These are phyloP conservation scores for Stellera chamaejasme DNA, from an alignment of 345 rosid species.

Conservation along the genomic window DNA sequence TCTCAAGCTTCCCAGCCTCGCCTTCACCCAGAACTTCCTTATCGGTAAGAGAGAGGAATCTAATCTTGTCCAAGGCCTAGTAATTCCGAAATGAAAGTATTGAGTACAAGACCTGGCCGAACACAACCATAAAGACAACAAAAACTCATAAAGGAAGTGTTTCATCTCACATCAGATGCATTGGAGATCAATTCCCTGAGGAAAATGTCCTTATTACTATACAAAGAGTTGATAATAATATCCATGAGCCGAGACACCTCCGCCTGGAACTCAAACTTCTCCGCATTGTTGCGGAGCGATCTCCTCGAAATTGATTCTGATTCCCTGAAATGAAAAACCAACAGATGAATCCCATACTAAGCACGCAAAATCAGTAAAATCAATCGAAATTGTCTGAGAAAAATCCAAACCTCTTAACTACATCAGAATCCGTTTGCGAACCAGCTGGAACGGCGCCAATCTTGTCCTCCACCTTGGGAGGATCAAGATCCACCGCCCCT, in stretches of 20 bases:
- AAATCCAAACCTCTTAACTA: conserved; percentile 57
- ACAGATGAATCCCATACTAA: neutral
- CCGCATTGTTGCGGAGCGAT: conserved; percentile 71
- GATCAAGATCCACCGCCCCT: conserved; percentile 65
- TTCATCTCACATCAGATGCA: conserved; percentile 83
- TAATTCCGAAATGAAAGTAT: conserved; percentile 7
- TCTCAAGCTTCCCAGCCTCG: conserved; percentile 83
- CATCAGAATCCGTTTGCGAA: conserved; percentile 91
- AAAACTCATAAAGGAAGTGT: neutral
- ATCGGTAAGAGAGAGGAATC: conserved; percentile 91
- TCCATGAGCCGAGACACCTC: conserved; percentile 99
- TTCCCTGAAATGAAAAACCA: conserved; percentile 44
- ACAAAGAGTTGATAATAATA: conserved; percentile 90
- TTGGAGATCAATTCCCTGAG: conserved; percentile 94
- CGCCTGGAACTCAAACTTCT: conserved; percentile 97
- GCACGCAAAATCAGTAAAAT: neutral
- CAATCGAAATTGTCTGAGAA: neutral
- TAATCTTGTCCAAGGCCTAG: conserved; percentile 91
- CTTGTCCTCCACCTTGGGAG: conserved; percentile 92
- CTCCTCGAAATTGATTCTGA: conserved; percentile 88
- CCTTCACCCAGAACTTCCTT: conserved; percentile 95
- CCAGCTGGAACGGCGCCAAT: conserved; percentile 90
- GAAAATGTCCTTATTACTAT: conserved; percentile 98
- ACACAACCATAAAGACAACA: neutral
- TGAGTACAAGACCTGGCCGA: conserved; percentile 2